Conservation (phyloP, 2,329 filamentous ascomycete species). For the Stylonectria norvegica region DNA sequence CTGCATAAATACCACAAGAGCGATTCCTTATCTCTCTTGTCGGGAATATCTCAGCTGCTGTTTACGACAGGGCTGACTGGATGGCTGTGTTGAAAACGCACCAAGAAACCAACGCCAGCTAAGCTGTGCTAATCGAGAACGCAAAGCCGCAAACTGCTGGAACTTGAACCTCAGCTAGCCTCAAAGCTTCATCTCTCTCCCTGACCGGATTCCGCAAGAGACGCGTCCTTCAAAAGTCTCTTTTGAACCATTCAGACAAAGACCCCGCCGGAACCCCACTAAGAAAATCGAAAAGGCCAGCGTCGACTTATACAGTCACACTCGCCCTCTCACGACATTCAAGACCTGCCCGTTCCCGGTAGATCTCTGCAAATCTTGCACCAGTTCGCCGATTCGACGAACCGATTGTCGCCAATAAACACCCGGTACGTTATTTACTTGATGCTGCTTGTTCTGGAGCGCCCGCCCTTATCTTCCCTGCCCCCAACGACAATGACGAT, state of each 20-base stretch:
- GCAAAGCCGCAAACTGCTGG: constrained; percentile 21
- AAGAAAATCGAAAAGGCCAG: no score
- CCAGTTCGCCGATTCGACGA: constrained; percentile 9
- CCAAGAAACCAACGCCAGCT: constrained; percentile 18
- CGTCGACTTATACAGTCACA: no score
- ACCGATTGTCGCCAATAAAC: constrained; percentile 9
- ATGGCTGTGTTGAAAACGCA: constrained; percentile 31
- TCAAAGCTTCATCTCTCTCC: constrained; percentile 16
- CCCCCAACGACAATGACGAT: constrained; percentile 16
- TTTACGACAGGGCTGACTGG: constrained; percentile 30
- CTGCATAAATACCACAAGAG: constrained; percentile 28
- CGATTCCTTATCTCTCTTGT: constrained; percentile 26
- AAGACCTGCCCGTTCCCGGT: constrained; percentile 15
- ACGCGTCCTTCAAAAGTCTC: constrained; percentile 3
- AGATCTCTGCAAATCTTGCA: constrained; percentile 6
- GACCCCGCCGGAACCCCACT: no score
- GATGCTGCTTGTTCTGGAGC: constrained; percentile 6
- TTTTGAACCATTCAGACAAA: no score
- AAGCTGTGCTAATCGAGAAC: constrained; percentile 26
- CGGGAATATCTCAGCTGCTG: constrained; percentile 23
- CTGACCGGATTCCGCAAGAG: neutral
- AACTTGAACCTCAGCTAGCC: constrained; percentile 6
- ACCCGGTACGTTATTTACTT: constrained; percentile 13
- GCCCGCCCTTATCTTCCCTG: constrained; percentile 10
- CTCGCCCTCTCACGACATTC: constrained; percentile 6